Percentiles rank a stretch among this genome's conserved stretches.
These are phyloP conservation scores for Ceratocystis diversiconidia DNA, from an alignment of 2,329 filamentous ascomycete genomes.

Conservation along the genomic window DNA sequence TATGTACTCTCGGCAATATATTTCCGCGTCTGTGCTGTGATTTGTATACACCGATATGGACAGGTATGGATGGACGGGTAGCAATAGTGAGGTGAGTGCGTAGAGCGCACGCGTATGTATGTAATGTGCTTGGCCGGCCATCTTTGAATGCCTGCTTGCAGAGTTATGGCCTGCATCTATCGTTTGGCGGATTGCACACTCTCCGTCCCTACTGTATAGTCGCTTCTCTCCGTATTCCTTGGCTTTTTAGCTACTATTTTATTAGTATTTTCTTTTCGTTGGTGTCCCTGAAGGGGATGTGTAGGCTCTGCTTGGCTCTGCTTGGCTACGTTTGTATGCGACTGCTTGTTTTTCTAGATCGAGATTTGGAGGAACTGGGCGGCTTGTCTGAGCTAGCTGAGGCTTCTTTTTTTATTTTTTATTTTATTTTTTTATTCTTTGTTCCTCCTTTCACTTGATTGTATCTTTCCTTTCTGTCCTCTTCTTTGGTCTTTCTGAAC, in stretches of 20 bases:
- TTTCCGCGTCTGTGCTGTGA: constrained; percentile 2
- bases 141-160: no score
- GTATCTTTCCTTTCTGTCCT: background rate
- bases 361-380: background rate
- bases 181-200: no score
- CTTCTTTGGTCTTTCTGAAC: background rate
- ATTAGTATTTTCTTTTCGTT: background rate
- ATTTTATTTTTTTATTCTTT: background rate
- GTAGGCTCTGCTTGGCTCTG: background rate
- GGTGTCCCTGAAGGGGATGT: background rate
- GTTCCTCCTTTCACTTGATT: background rate
- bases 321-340: background rate
- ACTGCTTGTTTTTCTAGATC: background rate
- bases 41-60: background rate
- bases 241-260: background rate
- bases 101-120: background rate
- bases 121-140: no score
- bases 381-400: background rate
- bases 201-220: background rate
- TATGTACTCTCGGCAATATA: constrained; percentile 1
- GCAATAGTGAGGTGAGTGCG: background rate
- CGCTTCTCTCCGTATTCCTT: background rate
- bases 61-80: background rate
- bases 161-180: no score
- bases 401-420: background rate